Percentiles rank a stretch among this genome's conserved stretches.
Evolutionary conservation across 768 basidiomycete species (phyloP).

Genomic region (Mycena sanguinolenta): DNA sequence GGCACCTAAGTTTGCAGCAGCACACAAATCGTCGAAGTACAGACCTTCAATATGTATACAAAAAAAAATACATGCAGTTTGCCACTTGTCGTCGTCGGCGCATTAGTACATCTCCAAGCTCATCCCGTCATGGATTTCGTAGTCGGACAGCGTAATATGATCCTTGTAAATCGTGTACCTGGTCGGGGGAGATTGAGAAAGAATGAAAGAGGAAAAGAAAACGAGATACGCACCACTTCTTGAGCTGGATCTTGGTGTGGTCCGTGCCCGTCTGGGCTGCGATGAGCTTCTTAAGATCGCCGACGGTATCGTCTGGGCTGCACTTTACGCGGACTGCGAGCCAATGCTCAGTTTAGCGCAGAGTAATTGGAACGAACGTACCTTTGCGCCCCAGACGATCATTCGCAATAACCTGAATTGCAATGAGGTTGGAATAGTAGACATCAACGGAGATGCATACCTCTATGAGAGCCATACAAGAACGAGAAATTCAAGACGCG

Average conservation of each 20-base stretch:
- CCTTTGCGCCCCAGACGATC: constrained; percentile 96
- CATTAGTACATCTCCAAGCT: constrained; percentile 90
- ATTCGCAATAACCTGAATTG: constrained; percentile 87
- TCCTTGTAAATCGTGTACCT: constrained; percentile 98
- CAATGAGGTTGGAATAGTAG: not conserved
- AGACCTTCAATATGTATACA: constrained; percentile 3
- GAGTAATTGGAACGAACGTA: constrained; percentile 48
- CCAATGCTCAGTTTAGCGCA: not conserved
- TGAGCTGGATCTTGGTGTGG: constrained; percentile 86
- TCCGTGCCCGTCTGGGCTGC: constrained; percentile 96
- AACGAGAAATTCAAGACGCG: not conserved
- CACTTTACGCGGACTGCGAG: constrained; percentile 92
- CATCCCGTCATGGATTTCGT: constrained; percentile 95
- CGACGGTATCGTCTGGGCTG: constrained; percentile 94
- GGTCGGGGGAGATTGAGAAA: constrained; percentile 6
- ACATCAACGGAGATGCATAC: constrained; percentile 43
- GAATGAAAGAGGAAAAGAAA: constrained; percentile 2
- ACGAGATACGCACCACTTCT: constrained; percentile 86
- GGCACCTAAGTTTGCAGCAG: too few relatives aligned
- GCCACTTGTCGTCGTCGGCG: not conserved
- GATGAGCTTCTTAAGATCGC: constrained; percentile 97
- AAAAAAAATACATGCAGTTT: too few relatives aligned
- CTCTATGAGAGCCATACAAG: constrained; percentile 67
- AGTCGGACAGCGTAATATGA: constrained; percentile 91
- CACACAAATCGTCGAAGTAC: not conserved